Percentiles rank a stretch among this genome's conserved stretches.
Evolutionary conservation across 2,329 filamentous ascomycete genomes (phyloP).

Genomic region (Zasmidium cellare): DNA sequence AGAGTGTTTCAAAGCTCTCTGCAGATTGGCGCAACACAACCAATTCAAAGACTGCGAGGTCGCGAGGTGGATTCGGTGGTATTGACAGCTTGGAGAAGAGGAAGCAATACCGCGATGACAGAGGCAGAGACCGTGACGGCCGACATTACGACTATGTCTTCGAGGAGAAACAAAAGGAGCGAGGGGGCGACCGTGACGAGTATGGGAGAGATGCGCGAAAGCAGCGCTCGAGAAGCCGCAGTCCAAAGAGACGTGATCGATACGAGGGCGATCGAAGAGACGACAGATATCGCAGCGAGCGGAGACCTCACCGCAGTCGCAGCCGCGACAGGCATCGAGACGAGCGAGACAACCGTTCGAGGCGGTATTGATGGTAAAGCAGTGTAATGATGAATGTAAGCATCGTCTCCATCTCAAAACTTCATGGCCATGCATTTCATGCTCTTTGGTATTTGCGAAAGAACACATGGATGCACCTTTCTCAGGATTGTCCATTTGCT

Average conservation of each 20-base stretch:
- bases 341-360: conserved; percentile 5
- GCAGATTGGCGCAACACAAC: conserved; percentile 86
- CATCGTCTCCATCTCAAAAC: neutral
- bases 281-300: conserved; percentile 19
- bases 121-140: conserved; percentile 38
- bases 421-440: neutral
- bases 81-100: conserved; percentile 85
- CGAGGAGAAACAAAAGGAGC: conserved; percentile 56
- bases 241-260: conserved; percentile 28
- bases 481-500: no score
- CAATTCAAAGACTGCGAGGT: conserved; percentile 72
- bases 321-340: conserved; percentile 1
- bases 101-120: conserved; percentile 77
- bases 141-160: conserved; percentile 78
- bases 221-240: conserved; percentile 29
- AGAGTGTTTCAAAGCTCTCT: conserved; percentile 84
- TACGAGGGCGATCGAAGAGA: conserved; percentile 19
- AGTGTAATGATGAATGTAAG: neutral
- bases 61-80: conserved; percentile 82
- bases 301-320: conserved; percentile 16
- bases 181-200: conserved; percentile 15
- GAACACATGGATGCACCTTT: no score
- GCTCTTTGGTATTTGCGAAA: no score
- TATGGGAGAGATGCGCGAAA: conserved; percentile 10
- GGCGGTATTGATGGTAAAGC: neutral